Evolutionary conservation across 495 filamentous ascomycete species (phyloP), one percentile per base, ranked within the genome.

Genomic region (Daldinia vernicosa): DNA sequence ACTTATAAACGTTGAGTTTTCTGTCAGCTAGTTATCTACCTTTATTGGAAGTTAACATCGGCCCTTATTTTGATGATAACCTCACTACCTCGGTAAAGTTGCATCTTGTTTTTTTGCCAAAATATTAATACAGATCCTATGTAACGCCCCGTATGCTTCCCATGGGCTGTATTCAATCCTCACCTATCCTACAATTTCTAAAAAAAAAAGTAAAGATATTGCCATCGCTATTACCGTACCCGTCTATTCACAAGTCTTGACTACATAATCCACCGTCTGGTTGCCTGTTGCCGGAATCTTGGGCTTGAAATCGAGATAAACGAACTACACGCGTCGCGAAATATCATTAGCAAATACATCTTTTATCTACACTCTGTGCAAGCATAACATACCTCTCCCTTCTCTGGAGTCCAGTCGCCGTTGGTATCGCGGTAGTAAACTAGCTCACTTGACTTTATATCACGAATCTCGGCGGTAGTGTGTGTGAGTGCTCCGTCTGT

Each of bases 401-500:
- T 79, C 33, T 81, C 75, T 1, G 79, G 75, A 0, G 67, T 79
- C 80, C 80, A 82, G 7, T 80, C 63, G 28, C 80, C 80, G 65
- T 82, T 69, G 14, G 80, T 81, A 63, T 82, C 79, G 11, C 80
- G 64, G 63, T 82, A 81, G 61, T 69, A 82, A 0, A 82, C 80
- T 11, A 82, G 19, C 63, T 81, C 79, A 32, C 62, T 57, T 54
- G 76, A 78, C 1, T 76, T 78, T 17, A 71, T 78, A 59, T 81
- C 80, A 26, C 78, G 71, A 15, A 81, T 77, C 60, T 82, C 79
- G 33, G 76, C 78, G 9, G 79, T 82, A 17, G 79, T 82, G 45
- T 82, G 80, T 19, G 73, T 76, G 19, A 82, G 51, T 8, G 75
- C 37, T 12, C 78, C 80, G 15, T 78, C 75, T 9, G 80, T 81